Evolutionary conservation across 2,329 filamentous ascomycete genomes (phyloP), one percentile per base, ranked within the genome.

Genomic region (Botrytis paeoniae): DNA sequence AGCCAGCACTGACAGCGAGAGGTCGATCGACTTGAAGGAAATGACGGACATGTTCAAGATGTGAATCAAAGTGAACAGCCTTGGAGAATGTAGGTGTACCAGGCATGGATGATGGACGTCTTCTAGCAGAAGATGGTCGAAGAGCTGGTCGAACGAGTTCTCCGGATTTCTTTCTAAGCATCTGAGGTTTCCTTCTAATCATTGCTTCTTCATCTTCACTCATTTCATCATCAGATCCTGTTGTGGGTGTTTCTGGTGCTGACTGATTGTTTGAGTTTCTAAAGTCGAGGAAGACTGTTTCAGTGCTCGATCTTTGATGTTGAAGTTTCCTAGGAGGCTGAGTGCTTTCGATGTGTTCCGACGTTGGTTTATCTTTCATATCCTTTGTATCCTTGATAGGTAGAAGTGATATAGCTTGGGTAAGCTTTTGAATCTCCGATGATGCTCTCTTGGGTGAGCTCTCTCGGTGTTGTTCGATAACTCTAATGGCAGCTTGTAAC

Each of bases 131-230:
- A 20, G 93, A 86, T 57, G 92, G 90, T 69, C 96, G 91, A 69
- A 99, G 88, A 32, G 96, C 96, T 20, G 96, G 96, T 78, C 96
- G 91, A 73, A 99, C 96, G 51, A 99, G 87, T 83, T 99, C 96
- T 48, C 96, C 96, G 57, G 96, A 98, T 87, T 99, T 99, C 85
- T 99, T 99, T 79, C 96, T 91, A 18, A 99, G 91, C 90, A 98
- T 97, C 71, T 91, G 90, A n/a, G 95, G 94, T 83, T 96, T 97
- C 78, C 84, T 86, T 75, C 80, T 81, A 82, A 74, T 87, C 78
- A 72, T 91, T 84, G 82, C 89, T 83, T 79, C 81, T 87, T 91
- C 76, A 83, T 88, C 80, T 74, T 89, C 86, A 63, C 87, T 87
- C 45, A 76, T 45, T 4, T 75, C 77, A 20, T 91, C 90, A 66